phyloP scores from a whole-genome alignment of 129 eudicot species.

The Lactuca saligna region DNA sequence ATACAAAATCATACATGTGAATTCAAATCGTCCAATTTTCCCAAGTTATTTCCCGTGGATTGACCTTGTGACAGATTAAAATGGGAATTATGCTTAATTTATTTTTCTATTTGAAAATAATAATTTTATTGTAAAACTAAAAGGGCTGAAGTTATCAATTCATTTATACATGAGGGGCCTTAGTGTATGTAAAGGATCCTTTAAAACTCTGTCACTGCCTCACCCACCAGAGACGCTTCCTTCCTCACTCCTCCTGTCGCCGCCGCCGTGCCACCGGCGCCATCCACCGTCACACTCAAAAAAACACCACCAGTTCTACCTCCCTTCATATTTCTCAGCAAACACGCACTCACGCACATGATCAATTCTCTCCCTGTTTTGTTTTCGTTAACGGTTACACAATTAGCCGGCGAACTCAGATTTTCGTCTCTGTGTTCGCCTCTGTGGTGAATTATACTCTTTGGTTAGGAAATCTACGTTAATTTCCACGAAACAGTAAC shows the following conservation, averaged over 20 bases:
- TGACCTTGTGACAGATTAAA: neutral
- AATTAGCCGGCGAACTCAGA: conserved; percentile 17
- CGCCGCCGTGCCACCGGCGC: conserved; percentile 26
- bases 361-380: conserved; percentile 4
- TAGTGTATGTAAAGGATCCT: conserved; percentile 15
- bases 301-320: neutral
- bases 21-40: neutral
- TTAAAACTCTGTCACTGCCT: conserved; percentile 17
- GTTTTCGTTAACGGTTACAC: neutral
- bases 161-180: conserved; percentile 12
- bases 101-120: neutral
- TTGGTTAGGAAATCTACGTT: neutral
- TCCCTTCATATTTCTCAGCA: neutral
- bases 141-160: conserved; percentile 4
- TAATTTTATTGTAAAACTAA: neutral
- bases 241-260: conserved; percentile 4
- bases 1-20: no score
- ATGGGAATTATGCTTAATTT: neutral
- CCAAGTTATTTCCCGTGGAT: neutral
- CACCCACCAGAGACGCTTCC: conserved; percentile 17
- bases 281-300: neutral
- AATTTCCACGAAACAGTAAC: neutral
- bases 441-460: neutral
- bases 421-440: neutral
- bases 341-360: conserved; percentile 4